Evolutionary conservation across 176 grass and related monocot genomes (phyloP).

Genomic region (Musa beccarii): DNA sequence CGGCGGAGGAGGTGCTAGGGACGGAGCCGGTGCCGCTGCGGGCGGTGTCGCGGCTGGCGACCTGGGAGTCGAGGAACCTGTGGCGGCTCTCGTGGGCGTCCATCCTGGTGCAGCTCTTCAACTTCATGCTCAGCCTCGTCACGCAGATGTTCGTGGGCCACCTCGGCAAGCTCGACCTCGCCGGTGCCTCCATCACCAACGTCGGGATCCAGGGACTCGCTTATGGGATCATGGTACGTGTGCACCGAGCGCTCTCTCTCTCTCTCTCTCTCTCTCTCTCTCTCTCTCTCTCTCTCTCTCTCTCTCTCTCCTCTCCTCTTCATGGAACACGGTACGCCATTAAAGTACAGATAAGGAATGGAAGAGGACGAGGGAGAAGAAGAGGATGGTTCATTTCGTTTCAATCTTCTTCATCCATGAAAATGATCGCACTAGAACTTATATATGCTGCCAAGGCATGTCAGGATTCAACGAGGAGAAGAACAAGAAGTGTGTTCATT

Average conservation of each 20-base stretch:
- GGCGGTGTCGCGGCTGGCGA: conserved; percentile 26
- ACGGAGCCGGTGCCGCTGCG: conserved; percentile 25
- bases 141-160: conserved; percentile 86
- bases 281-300: too few relatives aligned
- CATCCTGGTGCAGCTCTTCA: conserved; percentile 53
- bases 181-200: conserved; percentile 76
- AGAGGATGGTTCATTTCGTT: too few relatives aligned
- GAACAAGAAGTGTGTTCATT: too few relatives aligned
- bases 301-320: too few relatives aligned
- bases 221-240: conserved; percentile 72
- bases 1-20: conserved; percentile 45
- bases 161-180: conserved; percentile 51
- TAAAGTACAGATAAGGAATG: too few relatives aligned
- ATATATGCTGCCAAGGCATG: too few relatives aligned
- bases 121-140: conserved; percentile 70
- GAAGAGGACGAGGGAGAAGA: too few relatives aligned
- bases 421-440: too few relatives aligned
- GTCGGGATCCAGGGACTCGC: conserved; percentile 79
- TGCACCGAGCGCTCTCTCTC: background rate
- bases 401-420: too few relatives aligned
- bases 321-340: too few relatives aligned
- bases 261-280: too few relatives aligned
- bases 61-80: conserved; percentile 68
- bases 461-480: too few relatives aligned
- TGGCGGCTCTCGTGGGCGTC: conserved; percentile 77